A percentile compares a stretch with the other conserved stretches of the same genome.
Evolutionary conservation across 805 yeast species (phyloP).

Genomic region (Isabelozyma rhagii): DNA sequence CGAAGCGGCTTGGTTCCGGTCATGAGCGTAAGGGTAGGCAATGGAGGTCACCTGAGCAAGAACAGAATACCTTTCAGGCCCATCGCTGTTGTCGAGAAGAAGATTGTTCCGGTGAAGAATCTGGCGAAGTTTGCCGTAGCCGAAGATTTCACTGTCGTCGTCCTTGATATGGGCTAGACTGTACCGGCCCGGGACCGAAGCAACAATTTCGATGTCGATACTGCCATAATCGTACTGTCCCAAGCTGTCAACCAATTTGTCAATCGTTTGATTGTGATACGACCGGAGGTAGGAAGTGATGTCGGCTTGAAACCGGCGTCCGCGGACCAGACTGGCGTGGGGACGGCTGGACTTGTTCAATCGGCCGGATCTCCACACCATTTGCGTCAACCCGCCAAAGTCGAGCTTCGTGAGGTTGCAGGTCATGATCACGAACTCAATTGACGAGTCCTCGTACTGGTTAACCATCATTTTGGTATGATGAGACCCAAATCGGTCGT

Average conservation of each 20-base stretch:
- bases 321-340: constrained; percentile 5
- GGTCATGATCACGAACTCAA: constrained; percentile 56
- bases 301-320: constrained; percentile 40
- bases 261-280: constrained; percentile 33
- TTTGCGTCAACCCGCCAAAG: constrained; percentile 57
- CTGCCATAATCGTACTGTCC: constrained; percentile 40
- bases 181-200: constrained; percentile 50
- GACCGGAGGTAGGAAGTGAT: constrained; percentile 42
- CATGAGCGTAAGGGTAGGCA: constrained; percentile 39
- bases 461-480: constrained; percentile 71
- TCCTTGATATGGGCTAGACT: constrained; percentile 3
- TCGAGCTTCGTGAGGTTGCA: constrained; percentile 57
- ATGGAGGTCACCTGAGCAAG: constrained; percentile 49
- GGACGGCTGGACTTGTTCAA: constrained; percentile 12
- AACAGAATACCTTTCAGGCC: constrained; percentile 20
- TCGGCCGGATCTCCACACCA: constrained; percentile 61
- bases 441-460: constrained; percentile 41
- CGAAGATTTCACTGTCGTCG: constrained; percentile 31
- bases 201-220: constrained; percentile 51
- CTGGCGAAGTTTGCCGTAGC: constrained; percentile 47
- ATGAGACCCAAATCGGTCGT: constrained; percentile 44
- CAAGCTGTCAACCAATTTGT: constrained; percentile 24
- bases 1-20: constrained; percentile 28
- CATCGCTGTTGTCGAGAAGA: constrained; percentile 12
- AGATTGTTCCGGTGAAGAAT: constrained; percentile 33